Conservation (phyloP, 805 yeast species). For the Pichia deserticola region DNA sequence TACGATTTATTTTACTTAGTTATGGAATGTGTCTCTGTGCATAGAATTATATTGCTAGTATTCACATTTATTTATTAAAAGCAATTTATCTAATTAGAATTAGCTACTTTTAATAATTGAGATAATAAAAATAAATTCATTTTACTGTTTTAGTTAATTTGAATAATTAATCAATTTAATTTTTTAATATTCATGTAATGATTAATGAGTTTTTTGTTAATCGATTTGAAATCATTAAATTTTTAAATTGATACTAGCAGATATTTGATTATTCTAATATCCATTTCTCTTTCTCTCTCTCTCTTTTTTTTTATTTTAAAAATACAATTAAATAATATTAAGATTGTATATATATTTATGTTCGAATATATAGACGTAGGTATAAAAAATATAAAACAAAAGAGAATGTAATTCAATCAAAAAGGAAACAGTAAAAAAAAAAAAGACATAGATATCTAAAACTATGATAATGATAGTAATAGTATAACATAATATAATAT, state of each 20-base stretch:
- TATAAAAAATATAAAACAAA: neutral
- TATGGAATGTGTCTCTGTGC: constrained; percentile 17
- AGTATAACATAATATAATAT: neutral
- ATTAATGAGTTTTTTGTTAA: neutral
- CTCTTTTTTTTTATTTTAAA: no score
- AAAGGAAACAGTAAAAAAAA: neutral
- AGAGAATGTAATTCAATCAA: no score
- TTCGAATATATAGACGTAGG: no score
- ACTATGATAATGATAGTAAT: no score
- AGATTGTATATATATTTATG: no score
- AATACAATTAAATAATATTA: no score
- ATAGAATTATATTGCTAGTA: constrained; percentile 2
- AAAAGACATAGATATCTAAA: no score
- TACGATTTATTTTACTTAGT: neutral
- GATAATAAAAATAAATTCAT: no score
- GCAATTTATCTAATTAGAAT: no score
- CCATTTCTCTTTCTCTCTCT: no score
- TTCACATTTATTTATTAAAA: neutral
- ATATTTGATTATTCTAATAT: neutral
- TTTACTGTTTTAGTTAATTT: neutral
- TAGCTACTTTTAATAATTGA: neutral
- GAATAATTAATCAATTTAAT: no score
- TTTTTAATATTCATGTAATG: neutral
- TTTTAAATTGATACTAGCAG: neutral
- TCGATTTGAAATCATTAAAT: neutral